phyloP scores from a whole-genome alignment of 2,329 filamentous ascomycete genomes.

The Talaromyces islandicus region DNA sequence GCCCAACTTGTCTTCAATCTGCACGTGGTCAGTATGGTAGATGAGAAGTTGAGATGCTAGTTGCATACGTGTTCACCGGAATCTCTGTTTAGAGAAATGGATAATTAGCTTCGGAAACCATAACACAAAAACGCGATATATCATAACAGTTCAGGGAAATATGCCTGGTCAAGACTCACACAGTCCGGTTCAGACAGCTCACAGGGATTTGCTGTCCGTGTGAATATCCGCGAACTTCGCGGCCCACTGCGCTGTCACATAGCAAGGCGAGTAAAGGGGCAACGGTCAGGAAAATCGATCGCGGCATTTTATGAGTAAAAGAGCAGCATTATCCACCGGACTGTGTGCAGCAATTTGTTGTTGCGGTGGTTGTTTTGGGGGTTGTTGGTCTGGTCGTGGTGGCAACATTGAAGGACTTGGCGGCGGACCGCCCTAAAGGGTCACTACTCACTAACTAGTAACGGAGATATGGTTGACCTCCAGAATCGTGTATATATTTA shows the following conservation, averaged over 20 bases:
- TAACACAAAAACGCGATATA: not conserved
- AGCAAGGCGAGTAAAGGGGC: slow-evolving; percentile 13
- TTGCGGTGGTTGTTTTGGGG: not conserved
- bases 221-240: slow-evolving; percentile 27
- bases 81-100: slow-evolving; percentile 15
- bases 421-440: not conserved
- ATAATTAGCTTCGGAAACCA: slow-evolving; percentile 1
- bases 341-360: not conserved
- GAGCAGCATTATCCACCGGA: not conserved
- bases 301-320: not conserved
- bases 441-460: not conserved
- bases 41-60: slow-evolving; percentile 1
- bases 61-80: slow-evolving; percentile 28
- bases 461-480: not conserved
- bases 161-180: slow-evolving; percentile 46
- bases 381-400: not conserved
- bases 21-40: not conserved
- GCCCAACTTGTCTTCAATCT: slow-evolving; percentile 69
- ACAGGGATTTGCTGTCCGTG: slow-evolving; percentile 61
- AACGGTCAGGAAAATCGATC: not conserved
- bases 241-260: not conserved
- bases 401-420: not conserved
- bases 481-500: not conserved
- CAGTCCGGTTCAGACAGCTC: slow-evolving; percentile 68
- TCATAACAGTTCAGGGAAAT: not conserved